Evolutionary conservation across 2,329 filamentous ascomycete species (phyloP), one percentile per base, ranked within the genome.

Genomic region (Sarocladiaceae sp.): DNA sequence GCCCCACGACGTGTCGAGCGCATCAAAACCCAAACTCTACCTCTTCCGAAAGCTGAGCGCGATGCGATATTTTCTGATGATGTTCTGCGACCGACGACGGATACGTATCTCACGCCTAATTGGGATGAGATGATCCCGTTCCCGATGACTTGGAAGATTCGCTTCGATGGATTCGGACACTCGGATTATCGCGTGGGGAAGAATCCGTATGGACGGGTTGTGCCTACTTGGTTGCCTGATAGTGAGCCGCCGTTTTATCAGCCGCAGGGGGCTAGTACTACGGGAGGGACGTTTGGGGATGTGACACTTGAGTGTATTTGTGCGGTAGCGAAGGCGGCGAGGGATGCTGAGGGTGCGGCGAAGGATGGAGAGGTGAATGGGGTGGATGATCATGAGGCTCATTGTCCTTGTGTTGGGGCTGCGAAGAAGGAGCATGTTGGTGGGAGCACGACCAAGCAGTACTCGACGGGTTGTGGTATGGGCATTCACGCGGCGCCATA

Each of bases 81-180:
- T 25, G 53, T 53, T 28, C 40, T 55, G 28, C 54, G 47, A 33
- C 56, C 55, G 10, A 35, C 46, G 13, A 51, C 55, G 22, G 52
- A 56, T 12, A 59, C 59, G 1, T 60, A 59, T 11, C 50, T 61
- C 2, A 59, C 57, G 1, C 52, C 56, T 1, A 53, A 53, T 8
- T 59, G 58, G 57, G 59, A 59, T 44, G 56, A 60, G 33, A 56
- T 61, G 46, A 36, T 62, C 2, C 57, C 59, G 3, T 60, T 59
- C 55, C 51, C 40, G 5, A 44, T 44, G 40, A 44, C 40, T 28
- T 44, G 40, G 40, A 44, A 44, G 40, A 44, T 44, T 23, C 40
- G 40, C 13, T 44, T 26, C 22, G 40, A 44, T 23, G 40, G 40
- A 7, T 44, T 44, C 40, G 40, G 40, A 6, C 10, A 44, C 10